Base-by-base conservation (phyloP, 1,284 basidiomycete species). In the Fistulina hepatica region DNA sequence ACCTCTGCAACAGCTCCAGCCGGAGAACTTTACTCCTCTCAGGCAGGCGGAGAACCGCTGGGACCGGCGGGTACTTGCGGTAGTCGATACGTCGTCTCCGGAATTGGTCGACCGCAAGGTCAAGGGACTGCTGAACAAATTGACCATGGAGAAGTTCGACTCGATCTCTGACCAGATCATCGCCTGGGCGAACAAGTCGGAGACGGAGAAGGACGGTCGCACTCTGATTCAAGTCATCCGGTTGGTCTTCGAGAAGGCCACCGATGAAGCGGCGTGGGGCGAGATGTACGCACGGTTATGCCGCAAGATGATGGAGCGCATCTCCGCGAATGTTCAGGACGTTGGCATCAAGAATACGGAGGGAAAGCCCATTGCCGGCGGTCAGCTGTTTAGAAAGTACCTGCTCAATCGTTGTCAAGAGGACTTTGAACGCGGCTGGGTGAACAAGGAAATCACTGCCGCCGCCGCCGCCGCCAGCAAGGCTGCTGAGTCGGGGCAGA, bases 261-360 rank as follows among this genome's bases (percentile, higher is more conserved):
- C 85, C 11, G 88, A 93, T 59, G 91, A 97, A 60, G 88, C 88
- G 10, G 76, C 79, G 24, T 95, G 88, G 81, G 91, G 85, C 6
- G 85, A 89, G 65, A 93, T 97, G 86, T 97, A 97, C 58, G 93
- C 93, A 16, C 78, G 84, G 31, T 67, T 97, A 27, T 95, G 91
- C 55, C 73, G 86, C 43, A 90, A 90, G 71, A 81, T 97, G 70
- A 83, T 89, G 75, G 85, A 89, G 58, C 73, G 76, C 52, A 79
- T 95, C 51, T 88, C 80, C 49, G 67, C 77, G 27, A 76, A 81
- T 28, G 85, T 97, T 15, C 79, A 80, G 48, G 92, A 97, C 56
- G 86, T 89, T 46, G 73, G 78, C 12, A 81, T 86, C 58, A 72
- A 67, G 62, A 76, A 71, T 43, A 32, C 64, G 11, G 85, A 91